Evolutionary conservation across 306 rosid species (phyloP).

Genomic region (Carpinus fangiana): DNA sequence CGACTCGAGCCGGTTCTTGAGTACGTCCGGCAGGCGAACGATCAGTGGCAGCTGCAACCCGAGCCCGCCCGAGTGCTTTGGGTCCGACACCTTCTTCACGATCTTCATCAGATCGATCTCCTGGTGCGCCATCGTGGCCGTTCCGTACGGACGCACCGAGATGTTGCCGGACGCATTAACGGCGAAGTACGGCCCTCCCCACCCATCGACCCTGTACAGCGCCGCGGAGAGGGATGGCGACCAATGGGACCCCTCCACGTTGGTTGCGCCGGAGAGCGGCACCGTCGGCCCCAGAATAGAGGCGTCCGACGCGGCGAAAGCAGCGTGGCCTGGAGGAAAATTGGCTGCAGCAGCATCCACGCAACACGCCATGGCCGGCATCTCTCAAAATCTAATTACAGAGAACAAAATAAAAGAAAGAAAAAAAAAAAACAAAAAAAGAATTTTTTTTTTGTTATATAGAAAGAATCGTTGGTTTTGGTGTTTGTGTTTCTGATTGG

Average conservation of each 20-base stretch:
- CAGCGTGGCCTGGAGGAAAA: constrained; percentile 65
- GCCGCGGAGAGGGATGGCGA: constrained; percentile 56
- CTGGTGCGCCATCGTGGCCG: constrained; percentile 67
- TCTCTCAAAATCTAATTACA: constrained; percentile 44
- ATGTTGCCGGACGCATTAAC: constrained; percentile 73
- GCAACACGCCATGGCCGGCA: constrained; percentile 95
- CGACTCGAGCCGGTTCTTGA: constrained; percentile 70
- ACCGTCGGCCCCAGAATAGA: constrained; percentile 62
- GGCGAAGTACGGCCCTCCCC: constrained; percentile 78
- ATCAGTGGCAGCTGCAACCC: constrained; percentile 80
- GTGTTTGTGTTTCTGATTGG: constrained; percentile 1
- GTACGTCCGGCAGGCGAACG: constrained; percentile 73
- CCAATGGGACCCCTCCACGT: constrained; percentile 49
- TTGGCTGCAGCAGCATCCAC: constrained; percentile 59
- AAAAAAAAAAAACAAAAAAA: constrained; percentile 16
- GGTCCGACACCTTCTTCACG: constrained; percentile 75
- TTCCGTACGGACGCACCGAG: constrained; percentile 63
- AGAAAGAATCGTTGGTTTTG: not conserved
- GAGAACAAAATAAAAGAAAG: not conserved
- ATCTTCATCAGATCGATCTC: constrained; percentile 80
- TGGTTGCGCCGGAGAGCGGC: constrained; percentile 40
- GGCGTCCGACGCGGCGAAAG: constrained; percentile 47
- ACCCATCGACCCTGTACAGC: constrained; percentile 68
- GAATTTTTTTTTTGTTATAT: constrained; percentile 3
- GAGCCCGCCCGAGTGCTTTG: constrained; percentile 62